Conservation (phyloP, 1,284 basidiomycete genomes). For the Puccinia horiana region DNA sequence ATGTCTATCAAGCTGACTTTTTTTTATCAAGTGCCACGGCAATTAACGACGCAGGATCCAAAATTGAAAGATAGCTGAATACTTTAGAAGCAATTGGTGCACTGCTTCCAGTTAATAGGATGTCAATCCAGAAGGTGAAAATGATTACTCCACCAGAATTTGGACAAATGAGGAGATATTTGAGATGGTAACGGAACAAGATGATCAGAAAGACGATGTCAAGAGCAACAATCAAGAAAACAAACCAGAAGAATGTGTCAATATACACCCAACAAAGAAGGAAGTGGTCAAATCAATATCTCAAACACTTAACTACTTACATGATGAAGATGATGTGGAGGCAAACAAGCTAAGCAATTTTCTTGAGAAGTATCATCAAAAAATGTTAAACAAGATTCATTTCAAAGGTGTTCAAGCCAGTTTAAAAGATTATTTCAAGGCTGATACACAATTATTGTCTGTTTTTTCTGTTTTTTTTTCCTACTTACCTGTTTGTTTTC, state of each 20-base stretch:
- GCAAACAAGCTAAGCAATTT: not conserved
- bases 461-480: not conserved
- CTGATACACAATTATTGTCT: too few relatives aligned
- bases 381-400: not conserved
- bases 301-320: not conserved
- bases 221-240: not conserved
- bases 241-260: not conserved
- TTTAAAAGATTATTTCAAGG: not conserved
- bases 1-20: too few relatives aligned
- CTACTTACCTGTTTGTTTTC: not conserved
- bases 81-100: not conserved
- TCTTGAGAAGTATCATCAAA: conserved; percentile 3
- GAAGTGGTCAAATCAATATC: not conserved
- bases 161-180: conserved; percentile 8
- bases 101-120: not conserved
- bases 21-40: not conserved
- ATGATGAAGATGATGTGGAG: not conserved
- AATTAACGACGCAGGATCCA: not conserved
- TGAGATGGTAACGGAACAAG: not conserved
- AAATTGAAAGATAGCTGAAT: not conserved
- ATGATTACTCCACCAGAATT: not conserved
- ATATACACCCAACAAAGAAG: not conserved
- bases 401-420: conserved; percentile 1
- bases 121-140: conserved; percentile 8
- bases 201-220: not conserved